These are phyloP conservation scores for Neurospora terricola DNA, from an alignment of 495 filamentous ascomycete species.

Conservation along the genomic window DNA sequence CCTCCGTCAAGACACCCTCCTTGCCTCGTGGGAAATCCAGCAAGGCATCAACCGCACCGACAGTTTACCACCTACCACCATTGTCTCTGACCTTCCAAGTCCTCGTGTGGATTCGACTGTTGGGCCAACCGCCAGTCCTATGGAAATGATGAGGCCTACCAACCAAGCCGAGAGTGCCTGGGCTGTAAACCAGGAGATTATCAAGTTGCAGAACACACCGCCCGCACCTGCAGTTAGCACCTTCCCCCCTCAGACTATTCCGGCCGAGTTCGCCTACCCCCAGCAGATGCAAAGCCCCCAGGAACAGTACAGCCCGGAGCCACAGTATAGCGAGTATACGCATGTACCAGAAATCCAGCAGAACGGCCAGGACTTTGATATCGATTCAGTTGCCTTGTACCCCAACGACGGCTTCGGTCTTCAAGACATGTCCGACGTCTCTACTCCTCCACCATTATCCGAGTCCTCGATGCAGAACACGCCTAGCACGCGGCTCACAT, in stretches of 20 bases:
- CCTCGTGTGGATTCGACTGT: slow-evolving; percentile 7
- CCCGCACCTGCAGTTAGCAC: slow-evolving; percentile 11
- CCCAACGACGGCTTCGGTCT: neutral
- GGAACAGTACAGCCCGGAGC: slow-evolving; percentile 12
- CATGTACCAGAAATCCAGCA: slow-evolving; percentile 10
- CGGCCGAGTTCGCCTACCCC: slow-evolving; percentile 4
- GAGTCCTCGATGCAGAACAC: slow-evolving; percentile 32
- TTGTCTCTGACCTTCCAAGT: slow-evolving; percentile 22
- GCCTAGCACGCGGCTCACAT: slow-evolving; percentile 29
- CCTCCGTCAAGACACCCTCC: neutral
- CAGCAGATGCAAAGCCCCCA: slow-evolving; percentile 18
- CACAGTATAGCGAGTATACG: slow-evolving; percentile 2
- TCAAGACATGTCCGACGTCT: slow-evolving; percentile 20
- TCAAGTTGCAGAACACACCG: slow-evolving; percentile 30
- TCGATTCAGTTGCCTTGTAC: neutral
- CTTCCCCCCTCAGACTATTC: neutral
- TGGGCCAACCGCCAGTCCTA: slow-evolving; percentile 25
- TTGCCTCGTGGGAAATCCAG: neutral
- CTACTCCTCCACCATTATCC: slow-evolving; percentile 32
- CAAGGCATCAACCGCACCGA: slow-evolving; percentile 14
- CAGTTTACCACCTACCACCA: slow-evolving; percentile 19
- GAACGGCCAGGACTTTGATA: slow-evolving; percentile 7
- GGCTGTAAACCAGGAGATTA: slow-evolving; percentile 28
- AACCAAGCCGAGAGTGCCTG: slow-evolving; percentile 28
- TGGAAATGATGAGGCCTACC: slow-evolving; percentile 37